Evolutionary conservation across 2,329 filamentous ascomycete genomes (phyloP), one percentile per base, ranked within the genome.

Genomic region (Pseudohalonectria lignicola): DNA sequence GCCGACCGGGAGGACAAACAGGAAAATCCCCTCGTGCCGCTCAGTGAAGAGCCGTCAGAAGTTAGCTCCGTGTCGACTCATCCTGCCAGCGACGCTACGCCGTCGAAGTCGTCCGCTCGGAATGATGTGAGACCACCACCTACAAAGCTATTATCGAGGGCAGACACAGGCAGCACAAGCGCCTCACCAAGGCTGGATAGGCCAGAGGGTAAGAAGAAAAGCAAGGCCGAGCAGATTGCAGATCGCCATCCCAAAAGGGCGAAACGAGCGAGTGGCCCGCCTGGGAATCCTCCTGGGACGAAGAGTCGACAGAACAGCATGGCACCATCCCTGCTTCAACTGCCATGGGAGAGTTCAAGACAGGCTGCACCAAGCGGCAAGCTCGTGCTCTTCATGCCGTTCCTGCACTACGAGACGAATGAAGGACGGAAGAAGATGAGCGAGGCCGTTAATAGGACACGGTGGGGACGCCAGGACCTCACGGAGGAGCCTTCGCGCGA

Each of bases 341-440:
- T 51, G 3, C 49, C 53, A 17, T 53, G 49, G 45, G 54, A 55
- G 26, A 45, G 55, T 2, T 48, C 54, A 4, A 51, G 45, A 23
- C 47, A 49, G n/a, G 49, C 51, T 3, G 43, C 51, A 1, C 51
- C 53, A 9, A 53, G 50, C 17, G 46, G 48, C n/a, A 53, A 52
- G 13, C 40, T 53, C 31, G 51, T 54, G 6, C 43, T 63, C 17
- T 63, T 62, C 40, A 78, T 80, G 73, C 76, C 76, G 1, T 81
- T 78, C 47, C 55, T 81, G 4, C 76, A 80, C 49, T 80, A 78
- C 36, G 76, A 81, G 48, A 76, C 74, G 0, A 64, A 76, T 34
- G 59, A 66, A 34, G 58, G 65, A 13, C 61, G 73, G 9, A 58
- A 61, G 37, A 65, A 67, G 45, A 78, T 81, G 75, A 69, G 71